Conservation (phyloP, 1,139 yeast genomes). For the Hyphopichia fennica region DNA sequence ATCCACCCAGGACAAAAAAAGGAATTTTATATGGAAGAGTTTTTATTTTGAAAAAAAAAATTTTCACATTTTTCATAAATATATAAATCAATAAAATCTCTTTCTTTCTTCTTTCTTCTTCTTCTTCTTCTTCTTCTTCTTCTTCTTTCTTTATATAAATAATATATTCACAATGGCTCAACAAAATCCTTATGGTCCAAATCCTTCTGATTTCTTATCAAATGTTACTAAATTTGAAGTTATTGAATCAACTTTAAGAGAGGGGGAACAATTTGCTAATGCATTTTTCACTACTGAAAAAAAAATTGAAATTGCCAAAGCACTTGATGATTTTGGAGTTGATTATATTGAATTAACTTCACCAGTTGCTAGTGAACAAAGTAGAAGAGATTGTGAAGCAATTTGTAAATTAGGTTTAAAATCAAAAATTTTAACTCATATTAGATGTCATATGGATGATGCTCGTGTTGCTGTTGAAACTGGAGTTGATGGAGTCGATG, state of each 20-base stretch:
- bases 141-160: neutral
- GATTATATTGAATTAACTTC: constrained; percentile 61
- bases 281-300: constrained; percentile 56
- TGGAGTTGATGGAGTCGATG: constrained; percentile 62
- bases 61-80: neutral
- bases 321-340: constrained; percentile 59
- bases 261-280: constrained; percentile 63
- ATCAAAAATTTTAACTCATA: constrained; percentile 57
- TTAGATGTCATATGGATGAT: constrained; percentile 62
- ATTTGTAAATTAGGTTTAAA: constrained; percentile 55
- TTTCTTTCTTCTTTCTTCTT: constrained; percentile 1
- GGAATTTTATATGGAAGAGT: too few relatives aligned
- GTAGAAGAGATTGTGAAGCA: constrained; percentile 56
- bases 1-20: too few relatives aligned
- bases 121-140: constrained; percentile 2
- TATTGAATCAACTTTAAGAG: constrained; percentile 58
- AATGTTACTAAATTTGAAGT: constrained; percentile 53
- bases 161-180: neutral
- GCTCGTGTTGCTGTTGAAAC: constrained; percentile 60
- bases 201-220: constrained; percentile 57
- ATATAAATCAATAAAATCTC: neutral
- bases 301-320: constrained; percentile 57
- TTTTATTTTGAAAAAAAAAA: too few relatives aligned
- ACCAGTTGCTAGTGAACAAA: constrained; percentile 59
- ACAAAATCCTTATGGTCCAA: constrained; percentile 54